Percentiles rank a stretch among this genome's conserved stretches.
phyloP scores from a whole-genome alignment of 2,329 filamentous ascomycete species.

The Monilinia laxa region DNA sequence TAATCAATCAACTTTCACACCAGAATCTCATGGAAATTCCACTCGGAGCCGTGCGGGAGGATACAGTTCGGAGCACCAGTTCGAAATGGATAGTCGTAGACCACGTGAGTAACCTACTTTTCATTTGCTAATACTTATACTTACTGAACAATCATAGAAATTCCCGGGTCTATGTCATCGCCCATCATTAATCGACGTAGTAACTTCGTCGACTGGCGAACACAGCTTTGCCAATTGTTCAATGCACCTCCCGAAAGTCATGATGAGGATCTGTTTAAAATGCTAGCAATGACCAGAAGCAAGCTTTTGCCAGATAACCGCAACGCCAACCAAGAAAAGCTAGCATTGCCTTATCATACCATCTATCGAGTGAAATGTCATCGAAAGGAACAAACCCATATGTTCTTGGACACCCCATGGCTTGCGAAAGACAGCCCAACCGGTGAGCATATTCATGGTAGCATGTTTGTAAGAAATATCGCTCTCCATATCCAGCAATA shows the following conservation, averaged over 20 bases:
- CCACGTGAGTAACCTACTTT: conserved; percentile 7
- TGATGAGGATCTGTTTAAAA: conserved; percentile 22
- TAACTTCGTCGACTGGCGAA: conserved; percentile 20
- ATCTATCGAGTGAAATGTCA: conserved; percentile 22
- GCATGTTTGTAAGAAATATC: conserved; percentile 18
- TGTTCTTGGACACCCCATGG: conserved; percentile 23
- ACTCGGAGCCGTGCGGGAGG: conserved; percentile 9
- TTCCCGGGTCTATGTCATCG: conserved; percentile 18
- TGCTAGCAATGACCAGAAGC: conserved; percentile 17
- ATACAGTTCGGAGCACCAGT: conserved; percentile 22
- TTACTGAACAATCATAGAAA: conserved; percentile 1
- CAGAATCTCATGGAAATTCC: conserved; percentile 24
- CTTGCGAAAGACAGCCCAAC: not conserved
- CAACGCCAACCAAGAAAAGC: conserved; percentile 6
- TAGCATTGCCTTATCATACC: conserved; percentile 21
- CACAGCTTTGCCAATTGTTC: conserved; percentile 21
- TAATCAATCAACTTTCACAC: conserved; percentile 21
- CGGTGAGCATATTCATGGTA: conserved; percentile 16
- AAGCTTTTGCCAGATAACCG: conserved; percentile 10
- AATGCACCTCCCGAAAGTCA: conserved; percentile 20
- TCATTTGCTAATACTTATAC: not conserved
- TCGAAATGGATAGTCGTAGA: conserved; percentile 20
- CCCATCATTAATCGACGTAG: conserved; percentile 16
- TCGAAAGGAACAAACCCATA: not conserved
- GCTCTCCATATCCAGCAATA: conserved; percentile 16